Percentiles rank a stretch among this genome's conserved stretches.
Evolutionary conservation across 2,329 filamentous ascomycete genomes (phyloP).

Genomic region (Fusarium begoniae): DNA sequence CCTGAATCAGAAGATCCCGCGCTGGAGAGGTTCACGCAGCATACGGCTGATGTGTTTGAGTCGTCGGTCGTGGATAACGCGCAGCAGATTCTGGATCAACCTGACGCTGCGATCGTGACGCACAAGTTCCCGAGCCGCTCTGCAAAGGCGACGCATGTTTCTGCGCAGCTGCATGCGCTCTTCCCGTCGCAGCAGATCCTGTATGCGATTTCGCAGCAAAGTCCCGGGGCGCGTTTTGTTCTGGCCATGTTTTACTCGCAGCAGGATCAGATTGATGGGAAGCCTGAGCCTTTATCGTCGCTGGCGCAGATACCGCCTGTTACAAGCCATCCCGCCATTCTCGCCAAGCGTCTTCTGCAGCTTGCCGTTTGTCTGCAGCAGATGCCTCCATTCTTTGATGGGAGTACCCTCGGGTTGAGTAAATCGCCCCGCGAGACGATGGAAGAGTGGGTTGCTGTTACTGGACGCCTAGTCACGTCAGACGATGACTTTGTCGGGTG

Average conservation of each 20-base stretch:
- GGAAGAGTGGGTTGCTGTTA: constrained; percentile 45
- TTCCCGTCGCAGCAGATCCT: constrained; percentile 36
- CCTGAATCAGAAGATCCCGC: constrained; percentile 19
- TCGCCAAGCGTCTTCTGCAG: constrained; percentile 59
- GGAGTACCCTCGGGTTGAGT: constrained; percentile 38
- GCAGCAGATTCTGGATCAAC: constrained; percentile 16
- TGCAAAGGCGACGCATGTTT: constrained; percentile 24
- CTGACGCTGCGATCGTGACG: neutral
- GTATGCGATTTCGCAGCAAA: constrained; percentile 37
- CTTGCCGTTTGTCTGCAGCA: constrained; percentile 58
- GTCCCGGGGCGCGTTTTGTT: constrained; percentile 39
- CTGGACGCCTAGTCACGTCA: constrained; percentile 54
- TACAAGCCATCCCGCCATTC: constrained; percentile 56
- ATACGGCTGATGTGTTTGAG: constrained; percentile 33
- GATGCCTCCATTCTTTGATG: constrained; percentile 47
- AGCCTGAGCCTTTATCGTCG: constrained; percentile 43
- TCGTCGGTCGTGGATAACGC: constrained; percentile 35
- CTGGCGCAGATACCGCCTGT: constrained; percentile 48
- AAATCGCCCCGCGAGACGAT: constrained; percentile 31
- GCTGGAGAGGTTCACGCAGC: constrained; percentile 37
- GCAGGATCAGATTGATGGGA: constrained; percentile 46
- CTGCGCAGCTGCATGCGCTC: constrained; percentile 32
- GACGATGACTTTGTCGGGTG: constrained; percentile 62
- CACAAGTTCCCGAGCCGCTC: neutral
- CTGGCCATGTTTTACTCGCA: constrained; percentile 42